phyloP scores from a whole-genome alignment of 2,329 filamentous ascomycete species.

The Aspergillus fumigatus region DNA sequence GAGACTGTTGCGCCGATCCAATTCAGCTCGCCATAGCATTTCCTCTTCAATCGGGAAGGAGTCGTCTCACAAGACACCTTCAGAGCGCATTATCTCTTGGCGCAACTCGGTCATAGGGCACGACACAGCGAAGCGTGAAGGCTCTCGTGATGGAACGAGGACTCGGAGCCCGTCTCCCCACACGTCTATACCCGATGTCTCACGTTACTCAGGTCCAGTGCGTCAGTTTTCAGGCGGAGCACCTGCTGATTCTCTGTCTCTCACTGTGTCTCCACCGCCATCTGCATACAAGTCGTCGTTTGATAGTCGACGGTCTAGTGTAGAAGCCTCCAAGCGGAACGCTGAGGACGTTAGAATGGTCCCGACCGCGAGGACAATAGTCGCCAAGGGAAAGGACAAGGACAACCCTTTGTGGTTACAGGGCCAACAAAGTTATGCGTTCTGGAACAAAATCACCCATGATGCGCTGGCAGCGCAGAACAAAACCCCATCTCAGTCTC shows the following conservation, averaged over 20 bases:
- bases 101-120: constrained; percentile 63
- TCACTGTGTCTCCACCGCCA: constrained; percentile 24
- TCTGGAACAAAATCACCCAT: constrained; percentile 47
- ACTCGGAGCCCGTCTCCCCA: constrained; percentile 48
- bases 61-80: constrained; percentile 45
- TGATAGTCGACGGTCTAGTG: constrained; percentile 18
- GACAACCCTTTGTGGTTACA: constrained; percentile 46
- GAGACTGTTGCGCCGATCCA: constrained; percentile 53
- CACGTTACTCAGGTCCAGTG: constrained; percentile 20
- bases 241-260: constrained; percentile 25
- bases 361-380: constrained; percentile 19
- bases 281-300: constrained; percentile 22
- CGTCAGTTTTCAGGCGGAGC: constrained; percentile 17
- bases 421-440: constrained; percentile 50
- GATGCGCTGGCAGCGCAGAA: constrained; percentile 32
- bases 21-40: constrained; percentile 53
- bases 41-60: constrained; percentile 43
- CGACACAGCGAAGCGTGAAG: constrained; percentile 47
- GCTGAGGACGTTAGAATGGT: constrained; percentile 6
- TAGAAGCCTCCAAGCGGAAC: constrained; percentile 10
- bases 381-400: constrained; percentile 21
- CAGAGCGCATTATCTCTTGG: constrained; percentile 85
- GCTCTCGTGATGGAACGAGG: constrained; percentile 26
- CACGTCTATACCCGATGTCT: constrained; percentile 32
- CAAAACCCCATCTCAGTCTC: constrained; percentile 14